Base-by-base conservation (phyloP, 805 yeast genomes). In the Cyberlindnera japonica region DNA sequence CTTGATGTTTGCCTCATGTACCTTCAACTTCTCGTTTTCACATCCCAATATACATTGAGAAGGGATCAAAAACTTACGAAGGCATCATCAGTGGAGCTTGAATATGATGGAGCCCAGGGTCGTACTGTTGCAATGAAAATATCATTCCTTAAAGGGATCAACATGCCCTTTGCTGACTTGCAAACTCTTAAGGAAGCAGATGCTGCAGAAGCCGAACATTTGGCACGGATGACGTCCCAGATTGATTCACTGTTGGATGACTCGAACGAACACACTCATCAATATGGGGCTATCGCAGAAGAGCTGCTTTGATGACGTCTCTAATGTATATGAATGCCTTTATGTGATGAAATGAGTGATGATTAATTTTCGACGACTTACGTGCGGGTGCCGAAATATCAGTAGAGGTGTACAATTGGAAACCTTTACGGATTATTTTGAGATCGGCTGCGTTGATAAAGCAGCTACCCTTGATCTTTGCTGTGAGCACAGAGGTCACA, bases 31-130 rank as follows among this genome's bases (percentile, higher is more conserved):
- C 6, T 44, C 3, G 37, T 45, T 6, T 50, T 44, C 28, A 41
- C 53, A 4, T 35, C 51, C 2, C 45, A 47, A 20, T 41, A 38
- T 25, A 26, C 43, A 9, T 11, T 37, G 2, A 37, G 37, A 24
- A 43, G 30, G 18, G 43, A 42, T 4, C 16, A 32, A 13, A 24
- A 34, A 11, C 21, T 30, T 7, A 6, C 22, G 1, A 27, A 17
- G 12, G 23, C 47, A 3, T 27, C 43, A 3, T 14, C 42, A 2
- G 10, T 40, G 13, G 46, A 42, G 5, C 19, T 25, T 4, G 57
- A 53, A 16, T 44, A 35, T 29, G 61, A 55, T 39, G 61, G 61
- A 2, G 33, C 36, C 7, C 54, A 49, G 24, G 61, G 60, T 6
- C 17, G 38, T 2, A 46, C 49, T 6, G 15, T 51, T 3, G 51